Evolutionary conservation across 1,284 basidiomycete species (phyloP).

Genomic region (Leucoagaricus sp.): DNA sequence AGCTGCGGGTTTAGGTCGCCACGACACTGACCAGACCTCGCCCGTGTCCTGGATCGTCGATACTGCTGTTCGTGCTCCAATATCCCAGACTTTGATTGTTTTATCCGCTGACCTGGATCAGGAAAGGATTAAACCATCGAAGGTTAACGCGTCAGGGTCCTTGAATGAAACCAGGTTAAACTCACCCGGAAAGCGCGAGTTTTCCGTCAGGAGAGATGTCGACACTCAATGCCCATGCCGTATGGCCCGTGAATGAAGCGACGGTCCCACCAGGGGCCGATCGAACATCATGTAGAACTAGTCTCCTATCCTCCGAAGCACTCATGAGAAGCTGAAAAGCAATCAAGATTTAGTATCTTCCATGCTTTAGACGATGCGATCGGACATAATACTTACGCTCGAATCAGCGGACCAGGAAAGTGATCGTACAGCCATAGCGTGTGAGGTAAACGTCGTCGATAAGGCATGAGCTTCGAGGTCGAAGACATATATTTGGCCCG

Average conservation of each 20-base stretch:
- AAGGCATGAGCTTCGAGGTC: conserved; percentile 71
- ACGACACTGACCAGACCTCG: conserved; percentile 85
- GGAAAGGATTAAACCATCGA: conserved; percentile 1
- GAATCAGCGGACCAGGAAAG: conserved; percentile 83
- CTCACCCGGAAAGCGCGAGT: conserved; percentile 78
- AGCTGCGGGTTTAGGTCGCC: conserved; percentile 67
- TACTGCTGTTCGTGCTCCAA: conserved; percentile 74
- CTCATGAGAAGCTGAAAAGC: conserved; percentile 69
- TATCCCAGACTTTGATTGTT: conserved; percentile 87
- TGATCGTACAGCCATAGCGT: conserved; percentile 84
- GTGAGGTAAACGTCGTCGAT: conserved; percentile 73
- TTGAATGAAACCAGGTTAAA: conserved; percentile 16
- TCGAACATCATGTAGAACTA: conserved; percentile 85
- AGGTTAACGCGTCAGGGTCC: not conserved
- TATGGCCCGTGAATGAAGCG: conserved; percentile 80
- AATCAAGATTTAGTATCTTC: not conserved
- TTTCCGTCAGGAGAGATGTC: conserved; percentile 80
- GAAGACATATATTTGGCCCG: conserved; percentile 81
- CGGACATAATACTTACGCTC: conserved; percentile 33
- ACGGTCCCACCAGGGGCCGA: conserved; percentile 73
- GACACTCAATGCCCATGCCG: conserved; percentile 82
- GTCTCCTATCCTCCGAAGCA: conserved; percentile 86
- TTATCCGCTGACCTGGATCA: conserved; percentile 75
- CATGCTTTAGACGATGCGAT: not conserved
- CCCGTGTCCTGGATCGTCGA: conserved; percentile 77